Conservation (phyloP, 345 rosid genomes). For the Gossypium sturtianum region DNA sequence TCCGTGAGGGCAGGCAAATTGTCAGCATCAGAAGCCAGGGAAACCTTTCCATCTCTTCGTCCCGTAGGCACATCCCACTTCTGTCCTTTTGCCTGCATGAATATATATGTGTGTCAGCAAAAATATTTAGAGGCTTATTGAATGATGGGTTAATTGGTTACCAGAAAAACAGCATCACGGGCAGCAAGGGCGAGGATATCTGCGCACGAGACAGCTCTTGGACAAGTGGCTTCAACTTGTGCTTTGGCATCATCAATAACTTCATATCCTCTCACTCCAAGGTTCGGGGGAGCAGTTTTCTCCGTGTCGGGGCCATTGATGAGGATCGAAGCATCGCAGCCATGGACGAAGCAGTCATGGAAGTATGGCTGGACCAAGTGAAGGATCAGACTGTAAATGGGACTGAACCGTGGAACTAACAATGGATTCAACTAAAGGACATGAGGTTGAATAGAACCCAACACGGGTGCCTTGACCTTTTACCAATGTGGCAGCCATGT, state of each 20-base stretch:
- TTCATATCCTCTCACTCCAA: slow-evolving; percentile 34
- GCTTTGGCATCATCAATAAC: slow-evolving; percentile 55
- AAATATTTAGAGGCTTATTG: too few relatives aligned
- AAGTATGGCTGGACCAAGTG: slow-evolving; percentile 11
- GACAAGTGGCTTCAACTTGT: slow-evolving; percentile 37
- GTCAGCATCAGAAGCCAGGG: slow-evolving; percentile 38
- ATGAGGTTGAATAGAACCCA: not conserved
- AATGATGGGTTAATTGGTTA: slow-evolving; percentile 7
- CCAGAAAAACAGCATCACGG: slow-evolving; percentile 52
- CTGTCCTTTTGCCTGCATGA: slow-evolving; percentile 28
- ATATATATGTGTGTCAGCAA: not conserved
- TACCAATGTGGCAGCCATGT: not conserved
- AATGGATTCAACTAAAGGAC: not conserved
- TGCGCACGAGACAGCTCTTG: slow-evolving; percentile 51
- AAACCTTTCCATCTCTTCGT: slow-evolving; percentile 48
- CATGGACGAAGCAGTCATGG: slow-evolving; percentile 66
- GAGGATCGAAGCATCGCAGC: slow-evolving; percentile 57
- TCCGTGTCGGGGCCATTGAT: slow-evolving; percentile 39
- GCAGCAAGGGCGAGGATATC: slow-evolving; percentile 53
- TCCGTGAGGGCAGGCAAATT: slow-evolving; percentile 31
- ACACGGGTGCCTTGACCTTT: not conserved
- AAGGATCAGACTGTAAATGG: not conserved
- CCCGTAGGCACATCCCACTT: slow-evolving; percentile 52
- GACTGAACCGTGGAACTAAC: not conserved
- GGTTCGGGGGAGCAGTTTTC: slow-evolving; percentile 47